A percentile compares a stretch with the other conserved stretches of the same genome.
Evolutionary conservation across 1,284 basidiomycete species (phyloP).

Genomic region (Moesziomyces sp.): DNA sequence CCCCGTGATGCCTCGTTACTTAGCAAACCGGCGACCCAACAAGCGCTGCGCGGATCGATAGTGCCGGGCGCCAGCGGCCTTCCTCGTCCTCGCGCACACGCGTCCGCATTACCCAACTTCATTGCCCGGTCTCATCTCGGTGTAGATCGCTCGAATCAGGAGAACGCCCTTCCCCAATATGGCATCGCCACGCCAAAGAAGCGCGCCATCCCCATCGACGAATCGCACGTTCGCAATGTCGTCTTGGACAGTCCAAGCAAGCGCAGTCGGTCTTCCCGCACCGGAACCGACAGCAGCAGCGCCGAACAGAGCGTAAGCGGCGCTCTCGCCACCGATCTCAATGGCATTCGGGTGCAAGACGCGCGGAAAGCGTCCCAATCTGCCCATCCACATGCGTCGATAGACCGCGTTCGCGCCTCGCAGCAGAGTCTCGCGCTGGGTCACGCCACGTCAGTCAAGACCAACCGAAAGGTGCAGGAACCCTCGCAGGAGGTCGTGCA

Average conservation of each 20-base stretch:
- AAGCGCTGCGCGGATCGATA: slow-evolving; percentile 7
- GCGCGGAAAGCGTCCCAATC: slow-evolving; percentile 19
- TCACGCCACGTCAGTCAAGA: slow-evolving; percentile 36
- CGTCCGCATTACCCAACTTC: slow-evolving; percentile 36
- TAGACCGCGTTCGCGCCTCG: slow-evolving; percentile 15
- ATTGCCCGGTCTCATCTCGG: slow-evolving; percentile 46
- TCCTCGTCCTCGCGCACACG: slow-evolving; percentile 29
- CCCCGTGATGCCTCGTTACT: slow-evolving; percentile 19
- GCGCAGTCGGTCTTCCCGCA: slow-evolving; percentile 53
- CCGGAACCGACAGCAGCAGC: slow-evolving; percentile 44
- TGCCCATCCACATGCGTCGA: slow-evolving; percentile 6
- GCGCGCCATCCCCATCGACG: slow-evolving; percentile 62
- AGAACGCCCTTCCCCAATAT: slow-evolving; percentile 21
- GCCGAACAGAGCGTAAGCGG: slow-evolving; percentile 43
- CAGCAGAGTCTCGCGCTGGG: slow-evolving; percentile 8
- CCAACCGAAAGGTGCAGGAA: slow-evolving; percentile 56
- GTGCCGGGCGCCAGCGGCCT: slow-evolving; percentile 1
- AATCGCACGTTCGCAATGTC: slow-evolving; percentile 58
- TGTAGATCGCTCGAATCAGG: slow-evolving; percentile 41
- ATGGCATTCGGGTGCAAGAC: slow-evolving; percentile 38
- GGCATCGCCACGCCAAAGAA: slow-evolving; percentile 60
- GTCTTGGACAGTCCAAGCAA: slow-evolving; percentile 53
- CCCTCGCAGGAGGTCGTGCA: slow-evolving; percentile 51
- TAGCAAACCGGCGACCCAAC: slow-evolving; percentile 26
- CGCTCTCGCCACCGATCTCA: slow-evolving; percentile 42